Evolutionary conservation across 2,329 filamentous ascomycete genomes (phyloP).

Genomic region (Hypoxylon sp.): DNA sequence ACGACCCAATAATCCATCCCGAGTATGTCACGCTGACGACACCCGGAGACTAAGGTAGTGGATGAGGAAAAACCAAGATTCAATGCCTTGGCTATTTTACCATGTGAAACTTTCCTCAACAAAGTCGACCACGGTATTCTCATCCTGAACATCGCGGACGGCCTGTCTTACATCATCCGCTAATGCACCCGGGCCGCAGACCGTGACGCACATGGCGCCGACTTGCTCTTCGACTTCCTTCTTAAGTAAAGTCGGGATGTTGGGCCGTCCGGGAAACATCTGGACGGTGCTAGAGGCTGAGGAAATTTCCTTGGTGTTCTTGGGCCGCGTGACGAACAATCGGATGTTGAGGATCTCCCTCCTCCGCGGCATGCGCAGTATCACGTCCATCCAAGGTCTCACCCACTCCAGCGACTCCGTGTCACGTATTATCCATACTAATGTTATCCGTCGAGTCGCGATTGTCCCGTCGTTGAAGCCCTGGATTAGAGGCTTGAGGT

Average conservation of each 20-base stretch:
- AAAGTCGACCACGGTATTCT: conserved; percentile 77
- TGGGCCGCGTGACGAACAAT: conserved; percentile 90
- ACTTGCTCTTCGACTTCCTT: conserved; percentile 86
- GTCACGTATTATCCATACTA: conserved; percentile 94
- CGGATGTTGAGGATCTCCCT: conserved; percentile 88
- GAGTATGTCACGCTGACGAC: neutral
- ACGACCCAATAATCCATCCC: neutral
- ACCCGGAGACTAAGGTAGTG: neutral
- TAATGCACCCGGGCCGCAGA: conserved; percentile 82
- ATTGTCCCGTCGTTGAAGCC: conserved; percentile 79
- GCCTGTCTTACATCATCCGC: conserved; percentile 82
- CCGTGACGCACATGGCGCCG: conserved; percentile 89
- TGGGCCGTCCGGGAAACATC: conserved; percentile 92
- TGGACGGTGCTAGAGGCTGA: conserved; percentile 85
- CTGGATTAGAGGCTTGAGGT: conserved; percentile 82
- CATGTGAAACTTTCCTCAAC: conserved; percentile 83
- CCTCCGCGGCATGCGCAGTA: conserved; percentile 84
- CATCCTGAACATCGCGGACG: conserved; percentile 74
- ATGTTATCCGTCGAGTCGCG: conserved; percentile 83
- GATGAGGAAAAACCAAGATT: neutral
- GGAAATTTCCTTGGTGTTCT: conserved; percentile 84
- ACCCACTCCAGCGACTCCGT: conserved; percentile 94
- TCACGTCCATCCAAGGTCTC: conserved; percentile 82
- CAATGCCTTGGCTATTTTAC: conserved; percentile 56
- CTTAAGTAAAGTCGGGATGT: conserved; percentile 82